Base-by-base conservation (phyloP, 1,284 basidiomycete species). In the Apiotrichum mycotoxinovorans region DNA sequence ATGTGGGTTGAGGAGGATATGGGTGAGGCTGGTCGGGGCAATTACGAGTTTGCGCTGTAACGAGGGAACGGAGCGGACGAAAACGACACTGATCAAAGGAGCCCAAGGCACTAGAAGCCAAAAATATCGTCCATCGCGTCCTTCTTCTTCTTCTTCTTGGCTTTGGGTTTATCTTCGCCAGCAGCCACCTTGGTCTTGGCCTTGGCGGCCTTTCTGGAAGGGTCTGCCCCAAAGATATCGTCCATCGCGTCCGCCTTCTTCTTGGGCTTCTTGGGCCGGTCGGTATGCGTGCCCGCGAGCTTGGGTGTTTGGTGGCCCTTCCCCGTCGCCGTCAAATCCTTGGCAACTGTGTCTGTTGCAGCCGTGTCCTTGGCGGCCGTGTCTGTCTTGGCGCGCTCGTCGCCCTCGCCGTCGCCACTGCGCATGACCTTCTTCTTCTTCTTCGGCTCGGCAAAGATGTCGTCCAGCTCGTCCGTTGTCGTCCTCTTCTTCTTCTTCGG, bases 41-140 rank as follows among this genome's bases (percentile, higher is more conserved):
- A n/a, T n/a, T n/a, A n/a, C n/a, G n/a, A n/a, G n/a, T n/a, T n/a
- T n/a, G n/a, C n/a, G n/a, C n/a, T n/a, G n/a, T n/a, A n/a, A n/a
- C n/a, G n/a, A n/a, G n/a, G n/a, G n/a, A n/a, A n/a, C n/a, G n/a
- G n/a, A n/a, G n/a, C n/a, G n/a, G n/a, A n/a, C n/a, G n/a, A n/a
- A n/a, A n/a, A n/a, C 11, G 41, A 34, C 15, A 34, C 33, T 15
- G 9, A 14, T 34, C 33, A 10, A 22, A 43, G 10, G 42, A 26
- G 42, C 25, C 30, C 10, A 12, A 26, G 23, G 14, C 30, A 9
- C 18, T 17, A 47, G 33, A 47, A 47, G 5, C 63, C 66, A 51
- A 74, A 74, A 34, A 74, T 73, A 57, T 72, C 71, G 51, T 74
- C 72, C 62, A 74, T 70, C 4, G 62, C 66, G 54, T 71, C 66